Base-by-base conservation (phyloP, 768 basidiomycete genomes). In the Termitomyces sp. region DNA sequence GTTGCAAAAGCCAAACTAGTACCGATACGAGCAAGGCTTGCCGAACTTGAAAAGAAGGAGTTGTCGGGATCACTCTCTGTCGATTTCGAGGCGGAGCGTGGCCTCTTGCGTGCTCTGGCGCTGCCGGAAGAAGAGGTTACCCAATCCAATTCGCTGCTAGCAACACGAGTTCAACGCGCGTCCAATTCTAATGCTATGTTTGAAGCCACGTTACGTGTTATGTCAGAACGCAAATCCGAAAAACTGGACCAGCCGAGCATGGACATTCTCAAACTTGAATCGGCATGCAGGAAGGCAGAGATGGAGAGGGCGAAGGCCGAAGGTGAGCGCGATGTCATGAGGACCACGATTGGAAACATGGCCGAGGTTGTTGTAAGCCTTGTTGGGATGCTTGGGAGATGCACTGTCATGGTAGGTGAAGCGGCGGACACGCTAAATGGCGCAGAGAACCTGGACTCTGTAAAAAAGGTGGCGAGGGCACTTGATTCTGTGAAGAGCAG, bases 181-280 rank as follows among this genome's bases (percentile, higher is more conserved):
- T 78, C 79, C 56, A 94, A 92, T 66, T 84, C 89, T 4, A 78
- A 74, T 59, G 83, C 86, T 32, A 88, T 94, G 79, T 91, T 94
- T 65, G 89, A 91, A 46, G 91, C 89, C 16, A 90, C 88, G 37
- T 80, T 94, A 66, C 83, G 88, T n/a, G 90, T 90, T 16, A 85
- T 86, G 48, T 83, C 86, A 34, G 89, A 94, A 65, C 77, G 92
- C 53, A 84, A 80, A 58, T 89, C 86, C 4, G 89, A 91, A 60
- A 85, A 84, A 61, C 71, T 92, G 35, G 92, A 93, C 65, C 88
- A 91, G 27, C 64, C 80, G 39, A 81, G 78, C 63, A 67, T 84
- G 25, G 86, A 90, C 58, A 87, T 82, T 60, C 73, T 94, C 64
- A 87, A 84, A 64, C 77, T 88, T 23, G 86, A 90, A 57, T 85